Conservation (phyloP, 805 yeast genomes). For the Lipomyces oligophaga region DNA sequence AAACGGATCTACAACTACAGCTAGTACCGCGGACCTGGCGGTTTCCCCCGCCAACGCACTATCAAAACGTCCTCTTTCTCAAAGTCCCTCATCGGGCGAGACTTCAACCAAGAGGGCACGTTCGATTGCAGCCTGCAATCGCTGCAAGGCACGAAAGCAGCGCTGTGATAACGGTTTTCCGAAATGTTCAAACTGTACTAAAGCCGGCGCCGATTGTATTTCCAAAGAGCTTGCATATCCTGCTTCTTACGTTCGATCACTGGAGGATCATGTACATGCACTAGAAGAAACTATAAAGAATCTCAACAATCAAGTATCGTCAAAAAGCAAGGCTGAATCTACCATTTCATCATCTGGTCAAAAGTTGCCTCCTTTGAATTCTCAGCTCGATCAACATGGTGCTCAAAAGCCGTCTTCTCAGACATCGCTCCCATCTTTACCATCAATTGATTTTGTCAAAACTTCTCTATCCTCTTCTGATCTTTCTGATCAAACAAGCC, state of each 20-base stretch:
- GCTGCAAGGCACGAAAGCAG: slow-evolving; percentile 67
- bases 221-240: slow-evolving; percentile 28
- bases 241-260: slow-evolving; percentile 24
- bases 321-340: neutral
- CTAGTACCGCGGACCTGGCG: too few relatives aligned
- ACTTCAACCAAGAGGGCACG: slow-evolving; percentile 34
- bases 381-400: neutral
- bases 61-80: too few relatives aligned
- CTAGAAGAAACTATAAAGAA: slow-evolving; percentile 14
- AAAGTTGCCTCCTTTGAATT: neutral
- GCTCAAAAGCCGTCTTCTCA: neutral
- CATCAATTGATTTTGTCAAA: slow-evolving; percentile 21
- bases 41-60: too few relatives aligned
- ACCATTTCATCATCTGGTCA: neutral
- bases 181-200: slow-evolving; percentile 54
- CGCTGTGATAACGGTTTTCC: slow-evolving; percentile 67
- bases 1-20: too few relatives aligned
- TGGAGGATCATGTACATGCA: slow-evolving; percentile 19
- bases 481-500: slow-evolving; percentile 16
- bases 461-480: slow-evolving; percentile 11
- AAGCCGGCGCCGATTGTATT: slow-evolving; percentile 67
- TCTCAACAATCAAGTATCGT: neutral
- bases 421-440: neutral
- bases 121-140: slow-evolving; percentile 72
- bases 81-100: slow-evolving; percentile 4